Percentiles rank a stretch among this genome's conserved stretches.
Evolutionary conservation across 805 yeast genomes (phyloP).

Genomic region (Pichia sporocuriosa): DNA sequence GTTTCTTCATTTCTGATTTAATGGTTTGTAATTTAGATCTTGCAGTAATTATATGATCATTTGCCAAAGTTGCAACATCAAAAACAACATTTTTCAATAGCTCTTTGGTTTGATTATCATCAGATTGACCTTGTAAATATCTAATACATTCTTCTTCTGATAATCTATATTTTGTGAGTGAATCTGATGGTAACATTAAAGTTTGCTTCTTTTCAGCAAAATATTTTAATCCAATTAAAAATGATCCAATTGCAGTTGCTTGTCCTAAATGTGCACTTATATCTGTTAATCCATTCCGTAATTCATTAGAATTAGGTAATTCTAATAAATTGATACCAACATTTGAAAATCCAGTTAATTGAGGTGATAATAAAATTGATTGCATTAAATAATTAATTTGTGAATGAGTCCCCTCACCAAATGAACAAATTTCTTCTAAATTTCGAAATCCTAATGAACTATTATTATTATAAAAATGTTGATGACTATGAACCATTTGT

Average conservation of each 20-base stretch:
- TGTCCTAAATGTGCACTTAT: constrained; percentile 79
- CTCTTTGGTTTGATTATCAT: constrained; percentile 18
- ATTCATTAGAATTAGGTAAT: constrained; percentile 30
- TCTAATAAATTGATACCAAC: constrained; percentile 40
- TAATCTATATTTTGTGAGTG: constrained; percentile 44
- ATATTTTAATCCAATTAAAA: constrained; percentile 53
- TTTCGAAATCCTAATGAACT: constrained; percentile 36
- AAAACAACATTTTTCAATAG: constrained; percentile 52
- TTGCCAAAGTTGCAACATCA: constrained; percentile 67
- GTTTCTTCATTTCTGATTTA: constrained; percentile 24
- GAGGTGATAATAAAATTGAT: constrained; percentile 49
- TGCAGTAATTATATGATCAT: constrained; percentile 73
- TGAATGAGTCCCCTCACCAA: constrained; percentile 75
- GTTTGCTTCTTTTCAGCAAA: constrained; percentile 45
- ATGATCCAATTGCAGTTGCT: constrained; percentile 63
- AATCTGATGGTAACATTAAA: constrained; percentile 56
- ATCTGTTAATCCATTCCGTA: constrained; percentile 39
- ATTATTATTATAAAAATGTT: constrained; percentile 42
- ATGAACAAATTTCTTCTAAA: constrained; percentile 57
- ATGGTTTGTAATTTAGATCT: constrained; percentile 42
- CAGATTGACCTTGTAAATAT: constrained; percentile 35
- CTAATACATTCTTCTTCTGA: constrained; percentile 61
- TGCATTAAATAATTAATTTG: constrained; percentile 66
- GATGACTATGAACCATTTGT: constrained; percentile 54
- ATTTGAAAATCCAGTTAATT: constrained; percentile 44